Evolutionary conservation across 495 filamentous ascomycete genomes (phyloP).

Genomic region (Podospora fimiseda): DNA sequence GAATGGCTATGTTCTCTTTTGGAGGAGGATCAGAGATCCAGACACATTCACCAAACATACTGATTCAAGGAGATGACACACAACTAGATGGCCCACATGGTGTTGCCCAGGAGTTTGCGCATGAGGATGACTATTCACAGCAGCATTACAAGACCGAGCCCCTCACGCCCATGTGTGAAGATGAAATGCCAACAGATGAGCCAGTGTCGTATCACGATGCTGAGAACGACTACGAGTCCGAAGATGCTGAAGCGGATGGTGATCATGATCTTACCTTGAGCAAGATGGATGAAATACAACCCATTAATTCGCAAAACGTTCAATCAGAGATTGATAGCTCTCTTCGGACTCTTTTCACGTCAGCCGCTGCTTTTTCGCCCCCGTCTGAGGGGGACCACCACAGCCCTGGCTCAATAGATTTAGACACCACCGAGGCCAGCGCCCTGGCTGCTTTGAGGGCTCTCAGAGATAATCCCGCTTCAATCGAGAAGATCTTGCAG

Average conservation of each 20-base stretch:
- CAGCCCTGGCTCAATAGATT: neutral
- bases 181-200: conserved; percentile 3
- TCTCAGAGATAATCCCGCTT: conserved; percentile 12
- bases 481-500: conserved; percentile 22
- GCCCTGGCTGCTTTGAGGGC: conserved; percentile 4
- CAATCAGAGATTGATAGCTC: no score
- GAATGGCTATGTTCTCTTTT: no score
- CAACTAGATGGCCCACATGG: neutral
- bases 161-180: neutral
- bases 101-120: no score
- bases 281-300: neutral
- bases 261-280: neutral
- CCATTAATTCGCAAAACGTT: no score
- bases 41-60: no score
- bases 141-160: conserved; percentile 3
- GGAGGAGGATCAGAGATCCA: no score
- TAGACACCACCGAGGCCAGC: conserved; percentile 20
- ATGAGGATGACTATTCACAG: neutral
- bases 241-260: conserved; percentile 6
- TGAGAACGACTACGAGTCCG: neutral
- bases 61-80: no score
- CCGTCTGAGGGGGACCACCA: neutral
- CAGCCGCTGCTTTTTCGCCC: no score
- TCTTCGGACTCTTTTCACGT: no score
- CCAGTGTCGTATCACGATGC: neutral